phyloP scores from a whole-genome alignment of 176 grass and related monocot genomes.

The Cenchrus fungigraminus region DNA sequence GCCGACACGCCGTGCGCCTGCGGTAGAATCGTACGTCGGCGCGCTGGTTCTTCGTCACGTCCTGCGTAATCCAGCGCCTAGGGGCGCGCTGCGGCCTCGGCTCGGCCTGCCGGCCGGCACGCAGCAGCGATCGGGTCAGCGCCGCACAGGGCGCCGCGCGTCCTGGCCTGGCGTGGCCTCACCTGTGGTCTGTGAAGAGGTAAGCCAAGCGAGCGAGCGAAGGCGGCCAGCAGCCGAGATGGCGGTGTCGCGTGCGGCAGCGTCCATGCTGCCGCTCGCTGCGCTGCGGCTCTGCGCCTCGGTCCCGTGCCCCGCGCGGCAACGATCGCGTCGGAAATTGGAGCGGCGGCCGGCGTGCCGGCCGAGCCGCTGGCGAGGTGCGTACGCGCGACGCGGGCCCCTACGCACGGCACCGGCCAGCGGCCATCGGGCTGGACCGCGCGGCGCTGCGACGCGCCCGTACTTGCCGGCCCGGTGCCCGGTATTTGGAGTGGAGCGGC shows the following conservation, averaged over 20 bases:
- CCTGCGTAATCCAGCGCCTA: too few species aligned
- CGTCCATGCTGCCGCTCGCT: not conserved
- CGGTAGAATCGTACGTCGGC: not conserved
- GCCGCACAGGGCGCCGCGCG: not conserved
- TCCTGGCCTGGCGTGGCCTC: not conserved
- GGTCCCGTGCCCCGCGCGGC: not conserved
- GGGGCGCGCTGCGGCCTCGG: not conserved
- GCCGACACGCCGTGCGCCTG: not conserved
- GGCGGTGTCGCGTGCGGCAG: slow-evolving; percentile 24
- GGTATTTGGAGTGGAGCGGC: too few species aligned
- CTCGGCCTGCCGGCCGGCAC: slow-evolving; percentile 6
- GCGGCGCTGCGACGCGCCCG: not conserved
- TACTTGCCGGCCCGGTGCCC: too few species aligned
- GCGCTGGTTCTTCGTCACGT: too few species aligned
- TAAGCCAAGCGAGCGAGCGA: not conserved
- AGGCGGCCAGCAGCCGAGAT: not conserved
- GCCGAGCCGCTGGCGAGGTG: not conserved
- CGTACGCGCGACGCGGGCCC: not conserved
- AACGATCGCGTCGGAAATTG: slow-evolving; percentile 21
- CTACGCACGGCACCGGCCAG: not conserved
- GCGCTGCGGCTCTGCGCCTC: not conserved
- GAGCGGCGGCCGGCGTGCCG: slow-evolving; percentile 22
- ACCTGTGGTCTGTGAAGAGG: not conserved
- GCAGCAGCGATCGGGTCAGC: not conserved
- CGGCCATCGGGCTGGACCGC: not conserved